Percentiles rank a stretch among this genome's conserved stretches.
phyloP scores from a whole-genome alignment of 2,329 filamentous ascomycete species.

The Lachnellula subtilissima region DNA sequence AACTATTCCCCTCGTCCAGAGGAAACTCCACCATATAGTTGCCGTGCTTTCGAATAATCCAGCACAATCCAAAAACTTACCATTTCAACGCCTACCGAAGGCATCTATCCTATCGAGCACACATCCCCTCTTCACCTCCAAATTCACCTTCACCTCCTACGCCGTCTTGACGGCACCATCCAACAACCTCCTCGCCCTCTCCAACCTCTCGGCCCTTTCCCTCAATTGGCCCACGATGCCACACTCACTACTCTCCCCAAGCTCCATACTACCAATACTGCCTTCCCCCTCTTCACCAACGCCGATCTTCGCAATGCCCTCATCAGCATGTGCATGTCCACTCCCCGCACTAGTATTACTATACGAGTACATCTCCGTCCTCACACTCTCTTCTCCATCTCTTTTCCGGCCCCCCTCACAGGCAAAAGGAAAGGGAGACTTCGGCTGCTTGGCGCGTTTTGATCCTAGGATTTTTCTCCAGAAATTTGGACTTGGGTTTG shows the following conservation, averaged over 20 bases:
- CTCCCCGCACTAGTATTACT: not conserved
- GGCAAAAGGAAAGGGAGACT: no score
- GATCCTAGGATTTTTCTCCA: constrained; percentile 6
- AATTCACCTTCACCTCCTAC: not conserved
- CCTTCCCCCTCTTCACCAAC: not conserved
- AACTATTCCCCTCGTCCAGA: no score
- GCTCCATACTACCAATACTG: constrained; percentile 7
- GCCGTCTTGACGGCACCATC: constrained; percentile 1
- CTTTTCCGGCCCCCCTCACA: no score
- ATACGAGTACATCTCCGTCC: constrained; percentile 7
- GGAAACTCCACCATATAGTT: no score
- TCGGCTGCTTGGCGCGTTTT: not conserved
- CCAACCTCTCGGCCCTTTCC: constrained; percentile 37
- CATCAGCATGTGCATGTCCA: not conserved
- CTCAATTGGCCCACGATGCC: constrained; percentile 26
- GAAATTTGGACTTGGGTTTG: not conserved
- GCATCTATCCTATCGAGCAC: not conserved
- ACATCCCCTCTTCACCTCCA: not conserved
- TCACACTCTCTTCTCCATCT: not conserved
- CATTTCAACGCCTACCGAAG: no score
- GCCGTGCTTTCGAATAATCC: no score
- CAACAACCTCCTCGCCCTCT: constrained; percentile 37
- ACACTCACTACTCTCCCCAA: constrained; percentile 23
- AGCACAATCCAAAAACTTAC: no score
- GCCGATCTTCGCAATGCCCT: not conserved